Percentiles rank a stretch among this genome's conserved stretches.
Conservation (phyloP, 768 basidiomycete genomes). For the Leccinellum rugosiceps region DNA sequence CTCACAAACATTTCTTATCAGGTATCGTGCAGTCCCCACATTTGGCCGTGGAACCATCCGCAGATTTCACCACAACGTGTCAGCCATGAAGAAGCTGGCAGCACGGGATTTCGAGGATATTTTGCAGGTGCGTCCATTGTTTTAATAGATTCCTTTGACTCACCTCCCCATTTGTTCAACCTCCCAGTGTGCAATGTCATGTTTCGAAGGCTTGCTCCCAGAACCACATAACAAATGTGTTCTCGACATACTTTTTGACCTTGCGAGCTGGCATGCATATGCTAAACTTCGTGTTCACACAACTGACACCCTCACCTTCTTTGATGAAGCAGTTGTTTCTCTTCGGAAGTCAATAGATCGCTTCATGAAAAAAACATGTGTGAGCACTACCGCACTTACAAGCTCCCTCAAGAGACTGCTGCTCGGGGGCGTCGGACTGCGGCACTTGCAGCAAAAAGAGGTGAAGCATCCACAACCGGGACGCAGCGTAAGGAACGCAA, state of each 20-base stretch:
- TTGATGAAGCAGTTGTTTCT: not conserved
- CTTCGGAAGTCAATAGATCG: not conserved
- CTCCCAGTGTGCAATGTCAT: not conserved
- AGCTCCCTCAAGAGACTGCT: not conserved
- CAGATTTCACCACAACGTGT: not conserved
- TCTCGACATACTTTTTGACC: conserved; percentile 10
- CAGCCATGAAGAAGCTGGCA: not conserved
- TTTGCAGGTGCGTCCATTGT: not conserved
- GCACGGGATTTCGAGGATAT: not conserved
- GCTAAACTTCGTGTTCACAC: conserved; percentile 7
- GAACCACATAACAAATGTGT: conserved; percentile 5
- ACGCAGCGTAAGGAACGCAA: not conserved
- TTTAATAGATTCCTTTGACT: not conserved
- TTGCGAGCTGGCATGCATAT: conserved; percentile 17
- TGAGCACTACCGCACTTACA: not conserved
- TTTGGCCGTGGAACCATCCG: not conserved
- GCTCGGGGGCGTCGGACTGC: not conserved
- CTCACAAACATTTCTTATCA: not conserved
- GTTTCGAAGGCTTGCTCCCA: conserved; percentile 1
- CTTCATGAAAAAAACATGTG: not conserved
- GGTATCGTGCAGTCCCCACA: not conserved
- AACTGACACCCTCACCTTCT: not conserved
- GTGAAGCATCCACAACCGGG: not conserved
- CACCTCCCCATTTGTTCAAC: not conserved
- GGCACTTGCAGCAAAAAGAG: not conserved